Evolutionary conservation across 2,329 filamentous ascomycete species (phyloP).

Genomic region (Venturia asperata): DNA sequence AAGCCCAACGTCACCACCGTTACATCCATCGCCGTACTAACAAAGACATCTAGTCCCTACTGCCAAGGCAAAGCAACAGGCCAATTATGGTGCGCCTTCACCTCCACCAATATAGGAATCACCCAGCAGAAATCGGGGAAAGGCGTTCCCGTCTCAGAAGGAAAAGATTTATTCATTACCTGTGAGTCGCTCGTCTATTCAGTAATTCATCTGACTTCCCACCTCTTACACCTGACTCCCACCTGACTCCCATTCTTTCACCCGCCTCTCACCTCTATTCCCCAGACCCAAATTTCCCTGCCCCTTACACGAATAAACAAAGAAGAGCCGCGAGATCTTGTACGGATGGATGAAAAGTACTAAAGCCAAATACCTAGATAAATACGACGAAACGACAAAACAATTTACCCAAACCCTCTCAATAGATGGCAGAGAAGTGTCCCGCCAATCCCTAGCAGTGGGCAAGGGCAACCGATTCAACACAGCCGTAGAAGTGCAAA

Average conservation of each 20-base stretch:
- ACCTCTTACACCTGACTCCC: no score
- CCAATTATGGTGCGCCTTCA: slow-evolving; percentile 12
- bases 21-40: background rate
- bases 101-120: slow-evolving; percentile 9
- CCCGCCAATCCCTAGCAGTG: background rate
- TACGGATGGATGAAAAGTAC: no score
- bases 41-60: background rate
- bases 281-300: no score
- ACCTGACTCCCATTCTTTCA: no score
- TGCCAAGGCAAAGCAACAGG: background rate
- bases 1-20: no score
- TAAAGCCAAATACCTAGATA: no score
- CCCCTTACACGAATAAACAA: no score
- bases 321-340: no score
- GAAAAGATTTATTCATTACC: background rate
- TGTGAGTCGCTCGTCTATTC: background rate
- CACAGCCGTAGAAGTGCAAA: slow-evolving; percentile 4
- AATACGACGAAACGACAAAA: slow-evolving; percentile 12
- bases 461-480: slow-evolving; percentile 10
- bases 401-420: slow-evolving; percentile 9
- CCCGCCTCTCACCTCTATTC: no score
- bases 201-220: no score
- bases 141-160: background rate
- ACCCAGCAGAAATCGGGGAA: background rate
- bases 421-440: background rate